Percentiles rank a stretch among this genome's conserved stretches.
Conservation (phyloP, 345 rosid genomes). For the Gossypium longicalyx region DNA sequence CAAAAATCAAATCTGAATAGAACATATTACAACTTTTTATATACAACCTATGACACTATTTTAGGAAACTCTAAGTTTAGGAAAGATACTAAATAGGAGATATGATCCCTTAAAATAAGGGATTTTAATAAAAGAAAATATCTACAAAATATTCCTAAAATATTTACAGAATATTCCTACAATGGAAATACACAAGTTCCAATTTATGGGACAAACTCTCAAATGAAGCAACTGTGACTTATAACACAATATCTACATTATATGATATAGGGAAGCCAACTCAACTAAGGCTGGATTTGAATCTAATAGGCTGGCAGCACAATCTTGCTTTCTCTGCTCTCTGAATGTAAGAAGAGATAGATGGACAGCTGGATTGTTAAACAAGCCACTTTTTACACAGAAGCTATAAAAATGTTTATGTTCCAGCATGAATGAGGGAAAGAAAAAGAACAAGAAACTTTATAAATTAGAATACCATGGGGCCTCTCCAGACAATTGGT, state of each 20-base stretch:
- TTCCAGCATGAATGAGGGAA: slow-evolving; percentile 4
- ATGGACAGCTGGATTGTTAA: neutral
- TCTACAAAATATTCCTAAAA: no score
- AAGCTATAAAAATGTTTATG: neutral
- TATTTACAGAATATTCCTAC: no score
- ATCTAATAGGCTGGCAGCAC: neutral
- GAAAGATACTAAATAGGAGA: no score
- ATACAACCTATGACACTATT: no score
- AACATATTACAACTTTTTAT: no score
- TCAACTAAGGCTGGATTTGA: neutral
- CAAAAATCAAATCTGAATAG: no score
- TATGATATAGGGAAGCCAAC: neutral
- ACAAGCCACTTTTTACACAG: slow-evolving; percentile 3
- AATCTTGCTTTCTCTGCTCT: neutral
- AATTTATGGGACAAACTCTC: neutral
- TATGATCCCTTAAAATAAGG: no score
- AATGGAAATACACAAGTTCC: neutral
- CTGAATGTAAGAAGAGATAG: neutral
- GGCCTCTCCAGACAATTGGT: slow-evolving; percentile 94
- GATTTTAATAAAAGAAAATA: no score
- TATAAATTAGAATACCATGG: slow-evolving; percentile 54
- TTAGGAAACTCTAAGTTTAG: no score
- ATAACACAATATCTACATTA: neutral
- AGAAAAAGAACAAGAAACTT: neutral
- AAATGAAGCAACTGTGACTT: neutral